Conservation (phyloP, 2,329 filamentous ascomycete genomes). For the Pseudogymnoascus sp. region DNA sequence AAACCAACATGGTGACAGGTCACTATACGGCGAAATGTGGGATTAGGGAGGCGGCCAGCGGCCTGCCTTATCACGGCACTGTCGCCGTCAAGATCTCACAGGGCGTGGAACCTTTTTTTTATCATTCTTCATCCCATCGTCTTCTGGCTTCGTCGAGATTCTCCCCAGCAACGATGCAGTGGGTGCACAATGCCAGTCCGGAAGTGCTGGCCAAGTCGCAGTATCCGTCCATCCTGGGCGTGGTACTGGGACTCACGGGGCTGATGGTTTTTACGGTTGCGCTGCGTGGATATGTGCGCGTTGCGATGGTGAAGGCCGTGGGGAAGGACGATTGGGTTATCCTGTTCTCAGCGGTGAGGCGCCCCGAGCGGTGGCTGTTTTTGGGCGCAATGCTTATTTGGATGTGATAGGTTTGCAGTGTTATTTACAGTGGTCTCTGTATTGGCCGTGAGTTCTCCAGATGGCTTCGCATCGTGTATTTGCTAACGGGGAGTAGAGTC, state of each 20-base stretch:
- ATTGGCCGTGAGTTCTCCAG: slow-evolving; percentile 38
- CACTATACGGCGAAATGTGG: neutral
- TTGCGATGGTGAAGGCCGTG: slow-evolving; percentile 35
- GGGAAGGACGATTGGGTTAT: slow-evolving; percentile 41
- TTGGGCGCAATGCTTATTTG: neutral
- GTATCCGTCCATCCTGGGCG: slow-evolving; percentile 42
- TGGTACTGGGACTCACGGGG: slow-evolving; percentile 39
- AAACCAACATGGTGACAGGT: neutral
- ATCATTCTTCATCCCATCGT: neutral
- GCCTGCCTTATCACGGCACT: neutral
- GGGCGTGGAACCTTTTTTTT: neutral
- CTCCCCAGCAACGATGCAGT: slow-evolving; percentile 35
- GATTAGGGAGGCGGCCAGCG: neutral
- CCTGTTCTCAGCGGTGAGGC: slow-evolving; percentile 29
- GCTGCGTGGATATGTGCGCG: slow-evolving; percentile 37
- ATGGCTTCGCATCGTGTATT: neutral
- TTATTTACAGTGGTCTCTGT: slow-evolving; percentile 43
- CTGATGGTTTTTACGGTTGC: slow-evolving; percentile 37
- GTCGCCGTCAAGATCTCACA: neutral
- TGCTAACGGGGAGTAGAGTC: slow-evolving; percentile 35
- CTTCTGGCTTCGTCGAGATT: slow-evolving; percentile 12
- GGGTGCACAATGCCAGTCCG: slow-evolving; percentile 43
- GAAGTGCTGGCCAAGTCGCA: slow-evolving; percentile 41
- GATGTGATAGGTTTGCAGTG: slow-evolving; percentile 10
- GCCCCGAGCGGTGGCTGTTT: slow-evolving; percentile 21